These are phyloP conservation scores for Diaporthe amygdali DNA, from an alignment of 2,329 filamentous ascomycete species.

Conservation along the genomic window DNA sequence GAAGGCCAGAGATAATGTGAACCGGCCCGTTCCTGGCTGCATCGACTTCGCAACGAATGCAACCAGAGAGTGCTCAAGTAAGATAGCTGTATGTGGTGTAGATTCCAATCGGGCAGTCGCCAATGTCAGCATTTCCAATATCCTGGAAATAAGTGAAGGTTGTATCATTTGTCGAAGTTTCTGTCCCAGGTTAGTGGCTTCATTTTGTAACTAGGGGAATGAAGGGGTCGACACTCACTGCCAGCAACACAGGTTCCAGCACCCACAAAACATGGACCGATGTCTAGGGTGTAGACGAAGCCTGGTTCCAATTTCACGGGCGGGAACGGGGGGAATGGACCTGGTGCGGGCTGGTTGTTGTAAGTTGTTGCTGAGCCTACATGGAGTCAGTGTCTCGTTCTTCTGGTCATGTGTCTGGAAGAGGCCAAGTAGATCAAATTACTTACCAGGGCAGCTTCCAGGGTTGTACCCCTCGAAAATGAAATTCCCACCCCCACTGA, in stretches of 20 bases:
- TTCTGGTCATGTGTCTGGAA: too few relatives aligned
- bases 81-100: conserved; percentile 20
- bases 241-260: conserved; percentile 38
- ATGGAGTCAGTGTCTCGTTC: background rate
- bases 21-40: background rate
- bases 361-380: conserved; percentile 33
- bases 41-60: too few relatives aligned
- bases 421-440: too few relatives aligned
- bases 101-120: conserved; percentile 9
- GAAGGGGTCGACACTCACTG: conserved; percentile 4
- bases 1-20: too few relatives aligned
- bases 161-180: conserved; percentile 38
- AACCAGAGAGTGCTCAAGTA: background rate
- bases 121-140: background rate
- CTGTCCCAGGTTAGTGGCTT: background rate
- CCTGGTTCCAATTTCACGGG: conserved; percentile 40
- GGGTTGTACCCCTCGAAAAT: conserved; percentile 35
- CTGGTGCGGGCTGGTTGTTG: conserved; percentile 35
- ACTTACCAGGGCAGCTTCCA: conserved; percentile 33
- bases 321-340: conserved; percentile 34
- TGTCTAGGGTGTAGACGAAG: conserved; percentile 37
- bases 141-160: conserved; percentile 37
- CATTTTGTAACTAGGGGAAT: too few relatives aligned
- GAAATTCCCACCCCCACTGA: conserved; percentile 42
- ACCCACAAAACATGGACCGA: conserved; percentile 35